These are phyloP conservation scores for Eudorina sp. DNA, from an alignment of 139 green algal genomes.

Conservation along the genomic window DNA sequence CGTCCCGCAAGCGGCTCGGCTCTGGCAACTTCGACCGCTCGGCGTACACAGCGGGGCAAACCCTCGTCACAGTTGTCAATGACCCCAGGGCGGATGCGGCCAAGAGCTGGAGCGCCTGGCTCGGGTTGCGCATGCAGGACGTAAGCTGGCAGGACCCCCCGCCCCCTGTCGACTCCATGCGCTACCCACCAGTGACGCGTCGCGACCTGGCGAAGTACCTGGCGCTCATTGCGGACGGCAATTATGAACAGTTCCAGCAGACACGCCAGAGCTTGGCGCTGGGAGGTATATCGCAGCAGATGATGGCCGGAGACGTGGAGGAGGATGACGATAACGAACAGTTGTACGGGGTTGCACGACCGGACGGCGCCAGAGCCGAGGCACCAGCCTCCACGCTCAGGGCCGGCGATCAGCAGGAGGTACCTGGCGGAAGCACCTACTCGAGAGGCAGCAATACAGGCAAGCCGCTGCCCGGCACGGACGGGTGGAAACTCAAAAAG, in stretches of 20 bases:
- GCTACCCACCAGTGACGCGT: slow-evolving; percentile 60
- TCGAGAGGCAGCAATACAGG: too few species aligned
- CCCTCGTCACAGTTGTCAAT: slow-evolving; percentile 66
- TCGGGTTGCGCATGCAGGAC: slow-evolving; percentile 47
- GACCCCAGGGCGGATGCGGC: slow-evolving; percentile 59
- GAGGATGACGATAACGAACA: slow-evolving; percentile 34
- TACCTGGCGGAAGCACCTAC: too few species aligned
- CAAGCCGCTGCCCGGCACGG: too few species aligned
- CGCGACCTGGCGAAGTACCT: slow-evolving; percentile 64
- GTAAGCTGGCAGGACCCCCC: slow-evolving; percentile 51
- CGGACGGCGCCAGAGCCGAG: not conserved
- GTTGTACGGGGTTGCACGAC: not conserved
- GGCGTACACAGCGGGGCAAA: slow-evolving; percentile 53
- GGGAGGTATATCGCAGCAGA: slow-evolving; percentile 30
- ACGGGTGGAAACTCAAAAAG: too few species aligned
- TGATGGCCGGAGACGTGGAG: not conserved
- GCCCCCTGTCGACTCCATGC: slow-evolving; percentile 60
- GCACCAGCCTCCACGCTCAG: not conserved
- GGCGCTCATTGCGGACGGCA: slow-evolving; percentile 45
- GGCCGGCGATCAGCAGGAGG: not conserved
- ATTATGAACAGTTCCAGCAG: slow-evolving; percentile 59
- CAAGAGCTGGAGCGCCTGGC: slow-evolving; percentile 28
- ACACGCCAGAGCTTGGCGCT: slow-evolving; percentile 56
- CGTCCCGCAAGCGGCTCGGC: not conserved
- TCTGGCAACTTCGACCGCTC: slow-evolving; percentile 10